Evolutionary conservation across 495 filamentous ascomycete species (phyloP), one percentile per base, ranked within the genome.

Genomic region (Penicillium herquei): DNA sequence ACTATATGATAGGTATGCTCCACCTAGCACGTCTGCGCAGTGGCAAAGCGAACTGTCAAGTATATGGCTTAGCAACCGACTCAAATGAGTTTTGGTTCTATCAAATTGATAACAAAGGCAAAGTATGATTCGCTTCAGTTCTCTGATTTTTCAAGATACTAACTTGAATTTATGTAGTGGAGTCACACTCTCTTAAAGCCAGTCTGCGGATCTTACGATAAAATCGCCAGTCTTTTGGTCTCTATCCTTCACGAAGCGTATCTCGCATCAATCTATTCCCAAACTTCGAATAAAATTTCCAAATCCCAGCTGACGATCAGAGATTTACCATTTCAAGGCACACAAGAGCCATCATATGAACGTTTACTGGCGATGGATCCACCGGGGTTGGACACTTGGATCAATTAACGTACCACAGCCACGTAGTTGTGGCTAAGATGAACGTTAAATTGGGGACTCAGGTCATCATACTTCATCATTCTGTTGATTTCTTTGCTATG

Each of bases 61-160:
- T 58, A 1, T 54, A 50, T 39, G 51, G 56, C 7, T 39, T 58
- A 3, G 30, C 37, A 11, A 54, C 56, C 8, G 39, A 58, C 21
- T 41, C 45, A 2, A 34, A 49, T 30, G 44, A 44, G 3, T 58
- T 54, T 39, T 53, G 45, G 51, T 58, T 58, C 18, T 58, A 54
- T 31, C 51, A 39, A 6, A 18, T 58, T 34, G 35, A 53, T 9
- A 49, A 50, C 33, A 13, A 44, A 12, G 21, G 51, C 46, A 6
- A 33, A n/a, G 56, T 58, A 31, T 33, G 56, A 52, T 13, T 17
- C 3, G 8, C 0, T n/a, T 16, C 9, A 12, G 49, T 37, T 14
- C 17, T 13, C 2, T 11, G 39, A 21, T 31, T 7, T 21, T 11
- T 1, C 8, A 31, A 30, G 33, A 31, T 48, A 14, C 47, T 32